These are phyloP conservation scores for Yamadazyma nakazawae DNA, from an alignment of 805 yeast genomes.

Conservation along the genomic window DNA sequence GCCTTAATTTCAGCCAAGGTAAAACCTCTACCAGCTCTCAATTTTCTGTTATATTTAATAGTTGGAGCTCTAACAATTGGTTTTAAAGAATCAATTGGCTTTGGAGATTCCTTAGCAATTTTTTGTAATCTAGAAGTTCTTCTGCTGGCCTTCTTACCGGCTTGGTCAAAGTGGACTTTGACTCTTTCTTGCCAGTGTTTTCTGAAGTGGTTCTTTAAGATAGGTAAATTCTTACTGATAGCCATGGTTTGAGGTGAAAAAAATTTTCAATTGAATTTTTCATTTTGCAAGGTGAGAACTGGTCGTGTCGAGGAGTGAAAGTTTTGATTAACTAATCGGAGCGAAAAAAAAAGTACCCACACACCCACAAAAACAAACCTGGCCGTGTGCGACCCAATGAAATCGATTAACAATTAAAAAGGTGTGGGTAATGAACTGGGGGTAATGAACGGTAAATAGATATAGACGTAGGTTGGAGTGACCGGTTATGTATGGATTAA, in stretches of 20 bases:
- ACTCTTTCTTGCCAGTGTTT: conserved; percentile 99
- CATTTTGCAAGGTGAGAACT: not conserved
- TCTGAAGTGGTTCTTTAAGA: conserved; percentile 99
- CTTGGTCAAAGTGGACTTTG: conserved; percentile 99
- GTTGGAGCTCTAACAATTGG: conserved; percentile 99
- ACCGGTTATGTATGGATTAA: no score
- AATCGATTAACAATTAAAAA: no score
- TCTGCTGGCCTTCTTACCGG: conserved; percentile 98
- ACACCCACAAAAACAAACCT: no score
- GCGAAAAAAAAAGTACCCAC: no score
- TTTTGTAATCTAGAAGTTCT: conserved; percentile 89
- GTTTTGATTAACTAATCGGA: no score
- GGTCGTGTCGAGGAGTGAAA: not conserved
- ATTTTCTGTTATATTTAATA: conserved; percentile 97
- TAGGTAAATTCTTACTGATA: conserved; percentile 97
- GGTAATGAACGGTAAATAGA: no score
- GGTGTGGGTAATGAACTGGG: no score
- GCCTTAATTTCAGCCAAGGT: conserved; percentile 97
- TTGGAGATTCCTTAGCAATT: conserved; percentile 96
- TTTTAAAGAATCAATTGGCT: conserved; percentile 93
- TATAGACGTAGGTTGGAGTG: no score
- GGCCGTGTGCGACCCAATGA: no score
- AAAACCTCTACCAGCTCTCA: conserved; percentile 99
- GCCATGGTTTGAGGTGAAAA: conserved; percentile 49
- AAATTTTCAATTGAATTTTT: conserved; percentile 6